phyloP scores from a whole-genome alignment of 164 flowering plant species.

The Paratinospora sagittata region DNA sequence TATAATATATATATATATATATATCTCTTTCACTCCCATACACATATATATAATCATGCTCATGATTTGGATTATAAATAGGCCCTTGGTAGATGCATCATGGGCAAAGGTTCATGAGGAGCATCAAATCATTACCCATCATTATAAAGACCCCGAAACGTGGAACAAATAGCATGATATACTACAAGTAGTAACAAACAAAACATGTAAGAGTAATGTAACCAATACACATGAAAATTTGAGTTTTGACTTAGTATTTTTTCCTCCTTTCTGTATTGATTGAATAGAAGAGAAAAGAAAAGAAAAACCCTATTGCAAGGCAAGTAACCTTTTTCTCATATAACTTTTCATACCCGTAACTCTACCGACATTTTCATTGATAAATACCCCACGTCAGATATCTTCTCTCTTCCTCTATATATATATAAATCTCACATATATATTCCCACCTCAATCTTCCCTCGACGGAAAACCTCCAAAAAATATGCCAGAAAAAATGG shows the following conservation, averaged over 20 bases:
- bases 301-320: constrained; percentile 3
- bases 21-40: too few species aligned
- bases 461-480: neutral
- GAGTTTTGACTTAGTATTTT: neutral
- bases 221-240: neutral
- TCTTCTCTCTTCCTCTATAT: neutral
- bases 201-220: neutral
- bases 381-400: neutral
- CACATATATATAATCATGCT: too few species aligned
- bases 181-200: too few species aligned
- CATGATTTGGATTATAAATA: too few species aligned
- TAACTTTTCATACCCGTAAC: neutral
- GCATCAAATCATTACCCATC: neutral
- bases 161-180: neutral
- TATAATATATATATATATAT: too few species aligned
- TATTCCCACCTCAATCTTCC: neutral
- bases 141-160: neutral
- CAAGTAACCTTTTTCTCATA: constrained; percentile 5
- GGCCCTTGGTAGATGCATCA: too few species aligned
- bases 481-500: constrained; percentile 22
- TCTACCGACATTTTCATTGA: neutral
- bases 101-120: neutral
- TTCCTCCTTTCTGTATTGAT: too few species aligned
- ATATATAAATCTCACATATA: neutral
- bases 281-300: neutral